Base-by-base conservation (phyloP, 345 rosid species). In the Linum tenue region DNA sequence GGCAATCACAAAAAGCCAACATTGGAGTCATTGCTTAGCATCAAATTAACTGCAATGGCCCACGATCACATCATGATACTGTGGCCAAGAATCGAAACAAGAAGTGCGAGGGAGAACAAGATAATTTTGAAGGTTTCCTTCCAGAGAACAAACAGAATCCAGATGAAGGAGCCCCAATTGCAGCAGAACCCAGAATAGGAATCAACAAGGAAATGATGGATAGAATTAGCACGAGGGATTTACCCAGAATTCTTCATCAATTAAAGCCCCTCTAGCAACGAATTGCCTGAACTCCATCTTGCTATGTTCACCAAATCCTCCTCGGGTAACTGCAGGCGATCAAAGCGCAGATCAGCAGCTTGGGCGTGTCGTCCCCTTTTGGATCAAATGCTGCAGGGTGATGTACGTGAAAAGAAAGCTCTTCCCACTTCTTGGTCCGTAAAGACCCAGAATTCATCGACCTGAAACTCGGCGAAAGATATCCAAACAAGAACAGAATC, bases 241-340 rank as follows among this genome's bases (percentile, higher is more conserved):
- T 67, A 2, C 83, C 92, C 31, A 22, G 31, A 22, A 22, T 22
- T 22, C 31, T 22, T 22, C 31, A 22, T 22, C 31, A 22, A 22
- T 22, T 22, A 22, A 22, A 22, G 31, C 31, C 1, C 31, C 31
- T 22, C 31, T 22, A 22, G 31, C 31, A 31, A 87, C 83, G 64
- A 87, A 92, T 63, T 71, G 79, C 16, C 90, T 86, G 61, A 84
- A 87, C 69, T 85, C 86, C 11, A 78, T 60, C 70, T 67, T 80
- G 39, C 76, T 67, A 22, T 22, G 31, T 56, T 68, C 62, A 64
- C 12, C 70, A 79, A 59, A 48, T 80, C 85, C 11, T 36, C 56
- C 63, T 84, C 87, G 5, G 82, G 57, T 51, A 80, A 79, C 72
- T 89, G 90, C 39, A 82, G 61, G 9, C 89, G 84, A 67, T 87